Percentiles rank a stretch among this genome's conserved stretches.
phyloP scores from a whole-genome alignment of 1,284 basidiomycete genomes.

The Tetrapyrgos nigripes region DNA sequence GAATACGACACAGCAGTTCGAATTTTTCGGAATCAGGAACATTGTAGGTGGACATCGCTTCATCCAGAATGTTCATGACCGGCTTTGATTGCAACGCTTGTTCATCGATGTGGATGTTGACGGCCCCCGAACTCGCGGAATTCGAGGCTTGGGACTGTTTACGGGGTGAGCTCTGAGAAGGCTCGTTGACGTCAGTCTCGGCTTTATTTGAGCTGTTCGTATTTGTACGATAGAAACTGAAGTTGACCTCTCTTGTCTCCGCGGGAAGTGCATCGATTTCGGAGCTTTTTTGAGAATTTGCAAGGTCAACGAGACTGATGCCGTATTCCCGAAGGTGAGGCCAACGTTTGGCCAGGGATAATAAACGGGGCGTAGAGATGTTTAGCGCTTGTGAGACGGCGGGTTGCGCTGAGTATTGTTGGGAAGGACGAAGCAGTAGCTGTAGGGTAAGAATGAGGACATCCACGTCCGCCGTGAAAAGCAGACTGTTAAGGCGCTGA shows the following conservation, averaged over 20 bases:
- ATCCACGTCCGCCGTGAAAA: constrained; percentile 90
- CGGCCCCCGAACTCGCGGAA: constrained; percentile 51
- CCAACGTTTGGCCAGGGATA: constrained; percentile 77
- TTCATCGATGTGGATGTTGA: constrained; percentile 70
- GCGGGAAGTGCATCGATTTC: constrained; percentile 66
- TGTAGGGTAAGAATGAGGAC: constrained; percentile 87
- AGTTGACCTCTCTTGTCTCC: constrained; percentile 77
- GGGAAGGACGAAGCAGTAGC: constrained; percentile 89
- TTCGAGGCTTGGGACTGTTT: constrained; percentile 21
- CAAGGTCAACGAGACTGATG: constrained; percentile 73
- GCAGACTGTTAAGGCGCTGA: constrained; percentile 88
- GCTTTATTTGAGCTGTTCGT: constrained; percentile 40
- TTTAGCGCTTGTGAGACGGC: constrained; percentile 78
- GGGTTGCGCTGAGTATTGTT: constrained; percentile 91
- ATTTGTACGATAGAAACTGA: constrained; percentile 76
- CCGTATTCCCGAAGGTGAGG: constrained; percentile 77
- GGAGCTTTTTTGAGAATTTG: constrained; percentile 54
- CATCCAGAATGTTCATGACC: constrained; percentile 78
- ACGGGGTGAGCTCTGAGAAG: constrained; percentile 43
- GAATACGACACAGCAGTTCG: constrained; percentile 88
- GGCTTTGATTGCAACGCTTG: constrained; percentile 63
- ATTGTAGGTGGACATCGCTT: constrained; percentile 73
- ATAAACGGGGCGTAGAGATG: constrained; percentile 77
- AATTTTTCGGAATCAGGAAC: constrained; percentile 89
- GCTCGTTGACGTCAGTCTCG: constrained; percentile 42